Evolutionary conservation across 129 eudicot species (phyloP), one percentile per base, ranked within the genome.

Genomic region (Chrysanthemum lavandulifolium): DNA sequence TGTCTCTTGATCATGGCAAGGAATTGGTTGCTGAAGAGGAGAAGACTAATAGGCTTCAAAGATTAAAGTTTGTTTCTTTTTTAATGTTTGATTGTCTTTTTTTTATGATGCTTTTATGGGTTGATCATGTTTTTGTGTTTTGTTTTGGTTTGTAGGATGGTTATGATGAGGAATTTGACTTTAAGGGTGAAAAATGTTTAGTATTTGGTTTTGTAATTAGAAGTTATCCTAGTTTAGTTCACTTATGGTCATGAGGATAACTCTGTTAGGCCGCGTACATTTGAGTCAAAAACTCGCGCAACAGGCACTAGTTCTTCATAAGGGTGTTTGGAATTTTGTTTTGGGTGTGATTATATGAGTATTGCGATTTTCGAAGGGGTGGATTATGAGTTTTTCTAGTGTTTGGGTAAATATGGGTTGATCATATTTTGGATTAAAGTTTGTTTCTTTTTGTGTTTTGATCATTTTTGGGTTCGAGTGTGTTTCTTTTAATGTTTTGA

Each of bases 21-120:
- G 86, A 87, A 61, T 88, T 84, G 69, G 60, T 87, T 78, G 95
- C 87, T 51, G 96, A 93, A 79, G 95, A 89, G 21, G 97, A 89
- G 81, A 87, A 95, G 7, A 67, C 86, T 16, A 71, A 19, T 25
- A 56, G 87, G 77, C 92, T 93, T 57, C 40, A 88, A 3, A 66
- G 98, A 64, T 84, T 93, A 57, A 93, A 87, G 98, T 93, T 51
- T 47, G 90, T 79, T 0, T 50, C 65, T 67, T 10, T n/a, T 56
- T 27, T 66, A 4, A 23, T 56, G 36, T 66, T 78, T 6, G 52
- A 18, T 68, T 79, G 5, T 71, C 57, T 27, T 61, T n/a, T n/a
- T n/a, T 31, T 78, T 53, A 53, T 53, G 18, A 2, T 49, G 1
- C 48, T 4, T 53, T 13, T 53, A 23, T 77, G 63, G 62, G 45